Conservation (phyloP, 805 yeast genomes). For the Cyberlindnera meyerae region DNA sequence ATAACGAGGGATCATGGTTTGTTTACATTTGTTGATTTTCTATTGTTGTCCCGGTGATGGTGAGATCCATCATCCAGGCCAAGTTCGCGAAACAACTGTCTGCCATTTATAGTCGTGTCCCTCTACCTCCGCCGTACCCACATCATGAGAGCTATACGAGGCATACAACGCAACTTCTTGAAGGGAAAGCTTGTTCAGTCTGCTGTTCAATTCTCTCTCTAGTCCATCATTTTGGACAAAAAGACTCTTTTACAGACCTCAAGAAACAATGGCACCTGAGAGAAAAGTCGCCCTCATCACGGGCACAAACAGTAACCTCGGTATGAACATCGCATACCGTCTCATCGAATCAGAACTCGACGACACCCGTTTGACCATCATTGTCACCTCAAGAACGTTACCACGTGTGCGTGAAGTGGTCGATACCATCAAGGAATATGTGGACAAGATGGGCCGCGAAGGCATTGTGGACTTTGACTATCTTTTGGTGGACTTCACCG, state of each 20-base stretch:
- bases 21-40: constrained; percentile 17
- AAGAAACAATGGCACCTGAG: constrained; percentile 9
- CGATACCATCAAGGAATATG: constrained; percentile 45
- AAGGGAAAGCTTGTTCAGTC: too few species aligned
- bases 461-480: constrained; percentile 81
- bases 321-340: constrained; percentile 79
- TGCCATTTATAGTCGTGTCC: too few species aligned
- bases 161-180: too few species aligned
- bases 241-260: neutral
- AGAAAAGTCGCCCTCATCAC: constrained; percentile 41
- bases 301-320: constrained; percentile 61
- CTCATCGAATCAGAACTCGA: constrained; percentile 57
- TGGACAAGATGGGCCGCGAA: constrained; percentile 35
- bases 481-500: constrained; percentile 79
- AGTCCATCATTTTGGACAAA: too few species aligned
- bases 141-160: too few species aligned
- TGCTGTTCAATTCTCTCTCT: too few species aligned
- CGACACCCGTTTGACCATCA: constrained; percentile 59
- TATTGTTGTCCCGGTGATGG: too few species aligned
- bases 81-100: too few species aligned
- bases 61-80: too few species aligned
- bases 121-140: too few species aligned
- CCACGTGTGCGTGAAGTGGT: constrained; percentile 80
- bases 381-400: constrained; percentile 85
- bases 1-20: constrained; percentile 2